Evolutionary conservation across 2,329 filamentous ascomycete genomes (phyloP), one percentile per base, ranked within the genome.

Genomic region (Epichloe sibirici): DNA sequence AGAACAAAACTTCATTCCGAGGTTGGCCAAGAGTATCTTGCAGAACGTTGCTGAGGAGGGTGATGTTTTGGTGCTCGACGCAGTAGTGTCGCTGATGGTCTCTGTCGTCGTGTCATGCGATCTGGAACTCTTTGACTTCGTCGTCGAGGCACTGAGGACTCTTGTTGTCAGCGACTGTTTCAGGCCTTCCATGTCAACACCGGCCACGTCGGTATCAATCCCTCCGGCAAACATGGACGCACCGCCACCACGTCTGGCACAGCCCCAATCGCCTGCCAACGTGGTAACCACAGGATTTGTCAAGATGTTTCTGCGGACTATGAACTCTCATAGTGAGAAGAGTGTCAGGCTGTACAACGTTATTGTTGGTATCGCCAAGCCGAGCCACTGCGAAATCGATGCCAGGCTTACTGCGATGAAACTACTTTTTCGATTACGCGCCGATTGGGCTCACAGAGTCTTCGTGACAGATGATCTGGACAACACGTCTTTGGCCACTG

Each of bases 371-470:
- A 81, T 90, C 58, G 81, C 78, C 5, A 77, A 76, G 57, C 77
- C 77, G 15, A 74, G 73, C 31, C 71, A 75, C 35, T 81, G 78
- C 55, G 84, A 86, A 54, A 72, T 77, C 6, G 83, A 88, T 66
- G 83, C 86, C 49, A 83, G 87, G 6, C 71, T 93, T 28, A 83
- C 82, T 12, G 83, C 85, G 2, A 80, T 90, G 74, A 89, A 88
- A 61, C 69, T 91, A 44, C 72, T 96, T 2, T 91, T 94, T 64
- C 82, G 90, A 44, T 71, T 96, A 34, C 81, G 90, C 54, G 88
- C 89, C 23, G 89, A 95, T 66, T 88, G 86, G 64, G 81, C 85
- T 9, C 81, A 90, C 58, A 79, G 83, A 45, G 77, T 96, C 4
- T 88, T 85, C 53, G 72, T 95, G 51, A 82, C 82, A 7, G 70